Evolutionary conservation across 179 eudicot species (phyloP), one percentile per base, ranked within the genome.

Genomic region (Gypsophila paniculata): DNA sequence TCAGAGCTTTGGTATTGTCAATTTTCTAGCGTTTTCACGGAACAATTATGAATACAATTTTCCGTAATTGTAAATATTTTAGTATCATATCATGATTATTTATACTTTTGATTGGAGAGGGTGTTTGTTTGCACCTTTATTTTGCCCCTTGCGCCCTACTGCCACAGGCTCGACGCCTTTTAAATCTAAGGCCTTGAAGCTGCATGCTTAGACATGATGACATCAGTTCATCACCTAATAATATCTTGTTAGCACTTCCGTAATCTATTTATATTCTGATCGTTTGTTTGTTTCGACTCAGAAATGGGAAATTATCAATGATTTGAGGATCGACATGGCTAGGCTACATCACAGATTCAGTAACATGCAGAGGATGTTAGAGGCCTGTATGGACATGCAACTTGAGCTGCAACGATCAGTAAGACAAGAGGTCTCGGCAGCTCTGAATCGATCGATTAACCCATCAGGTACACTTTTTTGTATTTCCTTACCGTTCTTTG

Each of bases 351-450:
- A 93, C 76, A 82, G 91, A 75, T 68, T 93, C 87, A 85, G 85
- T 67, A 82, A 79, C 73, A 93, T 93, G 98, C 93, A 93, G 77
- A 85, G 76, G 68, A 89, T 86, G 90, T 83, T 93, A 65, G 96
- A 93, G 72, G 76, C 96, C 58, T 89, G 92, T 83, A 89, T 93
- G 91, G 89, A 85, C 64, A 87, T 91, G 93, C 96, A 93, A 81
- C 77, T 91, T 60, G 98, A 91, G 82, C 74, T 93, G 83, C 97
- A 91, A 71, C 90, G 91, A 19, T 73, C 90, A 34, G 81, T 93
- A 15, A 78, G 85, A 58, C 91, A 90, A 78, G 95, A 90, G 78
- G 87, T 93, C 67, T 90, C 90, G 67, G 94, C 96, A 0, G 92
- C 98, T 75, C 79, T 90, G 18, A 90, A 86, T 67, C 82, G 96